These are phyloP conservation scores for Ustulina deusta DNA, from an alignment of 2,329 filamentous ascomycete species.

Conservation along the genomic window DNA sequence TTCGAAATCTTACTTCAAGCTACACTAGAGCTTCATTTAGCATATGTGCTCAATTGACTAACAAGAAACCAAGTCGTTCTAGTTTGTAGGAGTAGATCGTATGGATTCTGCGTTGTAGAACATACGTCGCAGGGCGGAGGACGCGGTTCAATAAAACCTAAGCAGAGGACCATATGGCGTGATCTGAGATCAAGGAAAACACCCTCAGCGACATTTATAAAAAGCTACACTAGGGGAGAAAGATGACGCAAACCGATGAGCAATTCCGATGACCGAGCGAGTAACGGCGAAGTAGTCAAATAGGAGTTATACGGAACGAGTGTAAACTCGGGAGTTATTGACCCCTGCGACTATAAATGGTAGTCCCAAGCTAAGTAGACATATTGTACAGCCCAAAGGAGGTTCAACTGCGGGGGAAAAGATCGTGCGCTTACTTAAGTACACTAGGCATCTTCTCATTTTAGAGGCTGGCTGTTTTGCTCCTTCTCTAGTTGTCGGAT, in stretches of 20 bases:
- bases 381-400: not conserved
- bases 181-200: not conserved
- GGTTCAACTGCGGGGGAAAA: not conserved
- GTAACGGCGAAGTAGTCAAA: not conserved
- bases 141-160: not conserved
- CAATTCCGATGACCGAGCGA: not conserved
- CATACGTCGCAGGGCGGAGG: not conserved
- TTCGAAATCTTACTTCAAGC: not conserved
- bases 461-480: constrained; percentile 10
- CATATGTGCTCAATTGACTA: not conserved
- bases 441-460: not conserved
- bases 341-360: not conserved
- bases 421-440: not conserved
- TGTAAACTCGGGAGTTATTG: not conserved
- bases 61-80: not conserved
- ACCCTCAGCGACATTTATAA: not conserved
- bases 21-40: not conserved
- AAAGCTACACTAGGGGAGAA: not conserved
- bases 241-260: not conserved
- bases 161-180: not conserved
- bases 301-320: not conserved
- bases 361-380: not conserved
- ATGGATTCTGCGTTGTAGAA: not conserved
- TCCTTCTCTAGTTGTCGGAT: constrained; percentile 34
- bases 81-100: not conserved